phyloP scores from a whole-genome alignment of 1,139 yeast species.

The Magnusiomyces suaveolens region DNA sequence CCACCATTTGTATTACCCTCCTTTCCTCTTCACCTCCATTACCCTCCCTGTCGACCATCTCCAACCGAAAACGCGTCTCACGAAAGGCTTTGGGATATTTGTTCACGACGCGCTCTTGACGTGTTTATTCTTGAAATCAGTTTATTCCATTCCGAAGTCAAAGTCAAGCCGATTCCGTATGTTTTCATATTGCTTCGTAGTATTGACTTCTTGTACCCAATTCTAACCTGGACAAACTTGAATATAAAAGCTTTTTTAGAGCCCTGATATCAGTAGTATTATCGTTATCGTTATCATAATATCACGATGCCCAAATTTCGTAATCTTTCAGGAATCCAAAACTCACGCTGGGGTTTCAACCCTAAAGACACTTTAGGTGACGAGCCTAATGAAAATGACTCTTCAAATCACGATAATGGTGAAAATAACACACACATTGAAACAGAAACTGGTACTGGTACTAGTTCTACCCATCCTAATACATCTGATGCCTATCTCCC shows the following conservation, averaged over 20 bases:
- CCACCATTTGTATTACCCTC: too few species aligned
- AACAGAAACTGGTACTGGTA: background rate
- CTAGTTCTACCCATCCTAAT: background rate
- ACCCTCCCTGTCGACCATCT: background rate
- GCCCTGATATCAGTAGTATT: background rate
- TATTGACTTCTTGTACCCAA: background rate
- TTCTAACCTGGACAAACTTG: too few species aligned
- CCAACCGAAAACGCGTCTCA: too few species aligned
- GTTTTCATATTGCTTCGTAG: background rate
- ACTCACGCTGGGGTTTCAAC: slow-evolving; percentile 2
- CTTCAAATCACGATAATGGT: background rate
- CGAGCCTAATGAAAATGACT: background rate
- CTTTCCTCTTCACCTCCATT: background rate
- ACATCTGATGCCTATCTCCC: too few species aligned
- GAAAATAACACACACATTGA: background rate
- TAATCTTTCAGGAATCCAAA: background rate
- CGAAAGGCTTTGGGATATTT: background rate
- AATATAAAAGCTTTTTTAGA: too few species aligned
- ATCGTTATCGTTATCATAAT: background rate
- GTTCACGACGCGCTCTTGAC: background rate
- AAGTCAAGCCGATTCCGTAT: background rate
- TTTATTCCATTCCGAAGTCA: background rate
- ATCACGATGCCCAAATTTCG: background rate
- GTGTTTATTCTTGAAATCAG: background rate
- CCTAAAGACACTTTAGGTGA: background rate